phyloP scores from a whole-genome alignment of 2,329 filamentous ascomycete species.

The Fusarium citri region DNA sequence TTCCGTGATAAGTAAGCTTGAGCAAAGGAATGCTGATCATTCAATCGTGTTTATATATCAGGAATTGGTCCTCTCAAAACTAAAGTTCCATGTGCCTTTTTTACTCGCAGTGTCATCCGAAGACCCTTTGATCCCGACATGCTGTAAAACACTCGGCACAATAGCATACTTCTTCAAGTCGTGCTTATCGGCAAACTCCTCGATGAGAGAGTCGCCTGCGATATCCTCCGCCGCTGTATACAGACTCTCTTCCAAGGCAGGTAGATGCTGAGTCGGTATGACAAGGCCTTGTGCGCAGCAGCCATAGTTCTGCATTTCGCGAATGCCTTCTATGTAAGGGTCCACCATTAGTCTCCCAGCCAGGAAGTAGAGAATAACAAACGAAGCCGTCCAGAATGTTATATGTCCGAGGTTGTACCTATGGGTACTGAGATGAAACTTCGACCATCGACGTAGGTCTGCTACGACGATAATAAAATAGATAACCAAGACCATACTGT shows the following conservation, averaged over 20 bases:
- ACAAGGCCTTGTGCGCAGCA: conserved; percentile 53
- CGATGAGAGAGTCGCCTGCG: conserved; percentile 49
- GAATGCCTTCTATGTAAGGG: conserved; percentile 42
- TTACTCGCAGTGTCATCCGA: conserved; percentile 39
- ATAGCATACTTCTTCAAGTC: conserved; percentile 49
- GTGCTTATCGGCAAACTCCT: conserved; percentile 43
- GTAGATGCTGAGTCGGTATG: conserved; percentile 46
- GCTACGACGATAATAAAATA: conserved; percentile 27
- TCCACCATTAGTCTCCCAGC: conserved; percentile 45
- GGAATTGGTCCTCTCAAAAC: conserved; percentile 39
- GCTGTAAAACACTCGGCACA: conserved; percentile 50
- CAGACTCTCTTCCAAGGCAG: conserved; percentile 32
- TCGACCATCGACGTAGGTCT: conserved; percentile 13
- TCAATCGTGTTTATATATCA: background rate
- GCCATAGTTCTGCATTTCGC: conserved; percentile 51
- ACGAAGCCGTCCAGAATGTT: conserved; percentile 43
- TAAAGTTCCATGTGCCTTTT: conserved; percentile 50
- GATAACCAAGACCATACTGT: conserved; percentile 3
- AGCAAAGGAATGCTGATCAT: background rate
- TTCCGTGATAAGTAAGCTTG: background rate
- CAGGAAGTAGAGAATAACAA: conserved; percentile 46
- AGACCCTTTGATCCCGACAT: conserved; percentile 47
- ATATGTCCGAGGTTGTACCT: conserved; percentile 18
- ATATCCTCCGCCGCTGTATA: conserved; percentile 35
- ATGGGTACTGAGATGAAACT: background rate